These are phyloP conservation scores for Candida hungchunana DNA, from an alignment of 805 yeast genomes.

Conservation along the genomic window DNA sequence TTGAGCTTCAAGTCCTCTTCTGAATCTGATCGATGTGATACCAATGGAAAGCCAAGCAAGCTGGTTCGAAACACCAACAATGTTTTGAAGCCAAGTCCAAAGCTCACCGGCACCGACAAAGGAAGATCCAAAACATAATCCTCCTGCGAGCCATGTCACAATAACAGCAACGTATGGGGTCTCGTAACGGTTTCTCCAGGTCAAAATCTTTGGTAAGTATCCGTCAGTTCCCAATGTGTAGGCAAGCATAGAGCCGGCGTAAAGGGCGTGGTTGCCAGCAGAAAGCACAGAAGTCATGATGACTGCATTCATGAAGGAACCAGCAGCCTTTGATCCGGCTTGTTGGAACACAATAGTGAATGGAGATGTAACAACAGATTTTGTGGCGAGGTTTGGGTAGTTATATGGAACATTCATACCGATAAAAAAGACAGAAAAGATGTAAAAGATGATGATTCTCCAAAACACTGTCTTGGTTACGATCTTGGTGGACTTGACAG, in stretches of 20 bases:
- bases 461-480: constrained; percentile 53
- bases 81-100: constrained; percentile 49
- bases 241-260: constrained; percentile 51
- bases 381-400: constrained; percentile 42
- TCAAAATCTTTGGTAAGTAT: constrained; percentile 43
- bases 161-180: constrained; percentile 47
- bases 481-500: constrained; percentile 48
- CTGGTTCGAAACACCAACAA: constrained; percentile 51
- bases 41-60: constrained; percentile 48
- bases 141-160: constrained; percentile 50
- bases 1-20: constrained; percentile 41
- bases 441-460: constrained; percentile 48
- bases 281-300: constrained; percentile 55
- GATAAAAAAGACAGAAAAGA: constrained; percentile 41
- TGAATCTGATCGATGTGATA: constrained; percentile 44
- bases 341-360: constrained; percentile 62
- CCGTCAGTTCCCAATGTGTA: constrained; percentile 49
- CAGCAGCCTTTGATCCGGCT: constrained; percentile 56
- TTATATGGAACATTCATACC: constrained; percentile 54
- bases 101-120: constrained; percentile 49
- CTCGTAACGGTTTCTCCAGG: constrained; percentile 38
- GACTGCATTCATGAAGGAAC: constrained; percentile 58
- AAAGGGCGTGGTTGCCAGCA: constrained; percentile 46
- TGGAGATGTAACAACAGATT: constrained; percentile 62
- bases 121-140: constrained; percentile 57